These are phyloP conservation scores for Chlorella variabilis DNA, from an alignment of 163 green algal genomes.

Conservation along the genomic window DNA sequence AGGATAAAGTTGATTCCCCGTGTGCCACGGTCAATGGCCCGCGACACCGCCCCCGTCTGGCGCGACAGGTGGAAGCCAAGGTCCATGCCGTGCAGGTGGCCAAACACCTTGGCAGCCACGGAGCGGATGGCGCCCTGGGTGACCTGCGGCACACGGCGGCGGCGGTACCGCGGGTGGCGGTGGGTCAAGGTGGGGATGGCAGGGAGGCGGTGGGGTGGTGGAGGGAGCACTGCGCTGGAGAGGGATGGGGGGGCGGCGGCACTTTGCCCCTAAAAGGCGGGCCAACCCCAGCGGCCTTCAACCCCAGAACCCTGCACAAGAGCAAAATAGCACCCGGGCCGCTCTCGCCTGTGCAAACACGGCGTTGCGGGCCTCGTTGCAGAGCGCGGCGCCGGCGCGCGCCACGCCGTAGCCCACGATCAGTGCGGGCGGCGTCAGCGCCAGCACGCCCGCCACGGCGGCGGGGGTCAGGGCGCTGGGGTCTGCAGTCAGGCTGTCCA, in stretches of 20 bases:
- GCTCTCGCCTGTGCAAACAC: slow-evolving; percentile 93
- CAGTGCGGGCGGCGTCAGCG: slow-evolving; percentile 63
- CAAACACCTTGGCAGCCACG: slow-evolving; percentile 83
- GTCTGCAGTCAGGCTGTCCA: slow-evolving; percentile 80
- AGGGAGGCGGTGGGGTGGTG: too few species aligned
- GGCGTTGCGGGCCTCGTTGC: slow-evolving; percentile 89
- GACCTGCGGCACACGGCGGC: neutral
- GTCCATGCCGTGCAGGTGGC: slow-evolving; percentile 92
- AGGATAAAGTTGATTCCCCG: slow-evolving; percentile 98
- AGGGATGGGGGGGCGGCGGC: too few species aligned
- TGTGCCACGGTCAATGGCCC: slow-evolving; percentile 91
- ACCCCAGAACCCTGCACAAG: too few species aligned
- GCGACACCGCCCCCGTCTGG: slow-evolving; percentile 76
- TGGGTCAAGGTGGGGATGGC: neutral
- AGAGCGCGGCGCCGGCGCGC: slow-evolving; percentile 73
- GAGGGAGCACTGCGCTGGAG: too few species aligned
- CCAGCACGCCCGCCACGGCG: slow-evolving; percentile 46
- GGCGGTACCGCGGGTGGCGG: neutral
- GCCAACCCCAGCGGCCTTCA: too few species aligned
- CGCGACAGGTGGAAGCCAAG: slow-evolving; percentile 89
- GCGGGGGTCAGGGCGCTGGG: slow-evolving; percentile 52
- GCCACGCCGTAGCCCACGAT: slow-evolving; percentile 85
- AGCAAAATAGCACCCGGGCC: too few species aligned
- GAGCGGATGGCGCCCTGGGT: slow-evolving; percentile 79
- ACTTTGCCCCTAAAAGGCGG: too few species aligned